phyloP scores from a whole-genome alignment of 192 early-diverging fungal species.

The Coemansia sp. region DNA sequence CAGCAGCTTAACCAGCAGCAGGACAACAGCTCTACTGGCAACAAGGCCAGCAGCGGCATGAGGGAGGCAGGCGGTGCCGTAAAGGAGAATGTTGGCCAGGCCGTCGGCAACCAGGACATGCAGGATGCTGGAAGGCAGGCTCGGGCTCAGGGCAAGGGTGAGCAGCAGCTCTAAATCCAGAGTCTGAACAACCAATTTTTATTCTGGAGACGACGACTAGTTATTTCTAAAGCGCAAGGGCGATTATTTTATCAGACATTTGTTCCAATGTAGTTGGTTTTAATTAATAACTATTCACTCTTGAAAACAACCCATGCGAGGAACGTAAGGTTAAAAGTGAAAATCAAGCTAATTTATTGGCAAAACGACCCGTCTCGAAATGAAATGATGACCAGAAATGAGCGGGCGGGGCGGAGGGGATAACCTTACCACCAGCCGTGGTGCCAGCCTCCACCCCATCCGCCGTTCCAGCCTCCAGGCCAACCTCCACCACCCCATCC shows the following conservation, averaged over 20 bases:
- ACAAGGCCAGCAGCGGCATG: neutral
- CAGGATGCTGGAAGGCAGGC: neutral
- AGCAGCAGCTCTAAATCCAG: conserved; percentile 26
- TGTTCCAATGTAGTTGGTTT: neutral
- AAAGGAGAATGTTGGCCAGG: conserved; percentile 9
- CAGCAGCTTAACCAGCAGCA: neutral
- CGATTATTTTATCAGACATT: neutral
- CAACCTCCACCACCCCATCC: neutral
- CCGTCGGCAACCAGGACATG: conserved; percentile 5
- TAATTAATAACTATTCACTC: neutral
- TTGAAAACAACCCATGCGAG: neutral
- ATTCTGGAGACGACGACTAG: neutral
- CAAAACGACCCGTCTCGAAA: too few relatives aligned
- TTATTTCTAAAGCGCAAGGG: neutral
- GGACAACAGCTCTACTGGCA: neutral
- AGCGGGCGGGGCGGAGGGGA: too few relatives aligned
- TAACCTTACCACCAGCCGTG: neutral
- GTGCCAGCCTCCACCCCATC: neutral
- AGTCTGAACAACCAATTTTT: neutral
- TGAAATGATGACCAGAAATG: too few relatives aligned
- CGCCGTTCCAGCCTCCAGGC: neutral
- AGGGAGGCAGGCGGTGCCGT: conserved; percentile 1
- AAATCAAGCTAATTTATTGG: too few relatives aligned
- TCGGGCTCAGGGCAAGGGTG: neutral
- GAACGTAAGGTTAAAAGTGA: neutral